Conservation (phyloP, 495 filamentous ascomycete species). For the Penicillium pulvis region DNA sequence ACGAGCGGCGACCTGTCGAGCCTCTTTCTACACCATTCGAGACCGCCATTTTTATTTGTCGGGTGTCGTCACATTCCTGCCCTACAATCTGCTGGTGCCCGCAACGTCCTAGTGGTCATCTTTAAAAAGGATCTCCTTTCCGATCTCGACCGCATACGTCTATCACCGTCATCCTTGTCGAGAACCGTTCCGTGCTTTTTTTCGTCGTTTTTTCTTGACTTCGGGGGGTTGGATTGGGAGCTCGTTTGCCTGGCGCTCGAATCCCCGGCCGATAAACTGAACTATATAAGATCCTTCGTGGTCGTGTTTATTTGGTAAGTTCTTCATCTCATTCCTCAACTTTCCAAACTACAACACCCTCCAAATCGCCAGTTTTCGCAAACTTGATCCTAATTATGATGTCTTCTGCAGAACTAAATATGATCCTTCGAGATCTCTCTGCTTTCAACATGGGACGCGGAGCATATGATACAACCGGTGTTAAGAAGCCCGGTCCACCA, state of each 20-base stretch:
- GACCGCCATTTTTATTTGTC: constrained; percentile 23
- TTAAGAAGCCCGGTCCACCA: constrained; percentile 58
- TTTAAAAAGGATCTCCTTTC: constrained; percentile 44
- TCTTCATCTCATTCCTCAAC: constrained; percentile 24
- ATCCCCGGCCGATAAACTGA: constrained; percentile 15
- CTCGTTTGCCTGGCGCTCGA: constrained; percentile 23
- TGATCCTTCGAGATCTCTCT: constrained; percentile 53
- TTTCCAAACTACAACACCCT: constrained; percentile 8
- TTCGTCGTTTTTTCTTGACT: constrained; percentile 18
- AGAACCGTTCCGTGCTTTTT: constrained; percentile 10
- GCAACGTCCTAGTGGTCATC: constrained; percentile 39
- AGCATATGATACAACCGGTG: constrained; percentile 61
- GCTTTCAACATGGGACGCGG: constrained; percentile 61
- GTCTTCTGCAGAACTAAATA: constrained; percentile 41
- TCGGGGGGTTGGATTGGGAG: constrained; percentile 31
- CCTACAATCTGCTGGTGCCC: constrained; percentile 41
- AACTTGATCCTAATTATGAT: constrained; percentile 34
- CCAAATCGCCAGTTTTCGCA: not conserved
- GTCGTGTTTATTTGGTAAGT: constrained; percentile 31
- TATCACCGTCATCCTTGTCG: constrained; percentile 32
- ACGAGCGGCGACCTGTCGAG: constrained; percentile 35
- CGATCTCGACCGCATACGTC: constrained; percentile 47
- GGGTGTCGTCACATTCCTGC: constrained; percentile 48
- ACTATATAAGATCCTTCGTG: constrained; percentile 34
- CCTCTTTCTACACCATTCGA: constrained; percentile 21